phyloP scores from a whole-genome alignment of 805 yeast species.

The Saturnispora kantuleensis region DNA sequence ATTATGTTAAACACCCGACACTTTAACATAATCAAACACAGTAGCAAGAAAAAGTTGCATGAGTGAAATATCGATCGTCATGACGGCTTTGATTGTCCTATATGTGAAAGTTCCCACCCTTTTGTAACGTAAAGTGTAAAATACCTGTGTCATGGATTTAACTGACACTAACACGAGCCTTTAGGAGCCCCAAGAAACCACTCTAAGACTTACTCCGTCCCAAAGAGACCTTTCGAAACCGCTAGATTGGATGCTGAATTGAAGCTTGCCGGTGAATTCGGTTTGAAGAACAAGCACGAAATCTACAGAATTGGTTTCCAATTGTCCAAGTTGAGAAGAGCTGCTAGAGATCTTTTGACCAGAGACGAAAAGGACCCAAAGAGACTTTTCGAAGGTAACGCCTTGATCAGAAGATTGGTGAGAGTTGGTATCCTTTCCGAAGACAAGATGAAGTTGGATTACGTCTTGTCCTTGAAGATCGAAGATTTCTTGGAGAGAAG shows the following conservation, averaged over 20 bases:
- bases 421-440: conserved; percentile 98
- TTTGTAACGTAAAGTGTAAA: background rate
- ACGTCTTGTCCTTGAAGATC: conserved; percentile 93
- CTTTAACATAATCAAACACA: conserved; percentile 47
- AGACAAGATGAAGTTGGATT: conserved; percentile 99
- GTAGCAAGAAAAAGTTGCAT: conserved; percentile 8
- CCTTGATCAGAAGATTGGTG: conserved; percentile 98
- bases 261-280: conserved; percentile 99
- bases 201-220: conserved; percentile 99
- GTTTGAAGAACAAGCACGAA: conserved; percentile 99
- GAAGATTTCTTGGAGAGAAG: conserved; percentile 99
- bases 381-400: conserved; percentile 99
- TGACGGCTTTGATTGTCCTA: too few species aligned
- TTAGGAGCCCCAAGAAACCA: conserved; percentile 97
- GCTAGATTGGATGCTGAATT: conserved; percentile 99
- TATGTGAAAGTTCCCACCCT: background rate
- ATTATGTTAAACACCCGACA: conserved; percentile 69
- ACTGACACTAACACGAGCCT: conserved; percentile 1
- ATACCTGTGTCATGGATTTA: background rate
- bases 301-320: conserved; percentile 99
- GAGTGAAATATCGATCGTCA: background rate
- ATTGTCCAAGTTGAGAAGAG: conserved; percentile 99
- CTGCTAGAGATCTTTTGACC: conserved; percentile 99
- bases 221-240: conserved; percentile 98
- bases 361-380: conserved; percentile 99